Conservation (phyloP, 2,329 filamentous ascomycete species). For the Aspergillus ochraceus region DNA sequence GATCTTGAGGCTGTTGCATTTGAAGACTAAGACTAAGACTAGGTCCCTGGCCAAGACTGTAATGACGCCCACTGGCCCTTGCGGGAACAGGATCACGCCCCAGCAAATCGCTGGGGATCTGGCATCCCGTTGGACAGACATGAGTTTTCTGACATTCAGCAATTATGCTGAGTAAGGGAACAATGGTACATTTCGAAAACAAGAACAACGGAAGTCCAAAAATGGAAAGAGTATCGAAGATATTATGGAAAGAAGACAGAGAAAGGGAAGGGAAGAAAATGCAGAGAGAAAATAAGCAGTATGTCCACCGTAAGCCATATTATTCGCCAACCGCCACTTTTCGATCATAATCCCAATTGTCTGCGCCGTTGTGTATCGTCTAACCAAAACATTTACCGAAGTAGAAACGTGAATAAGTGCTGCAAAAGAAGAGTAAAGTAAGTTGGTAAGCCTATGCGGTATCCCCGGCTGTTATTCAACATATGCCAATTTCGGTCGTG, state of each 20-base stretch:
- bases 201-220: not conserved
- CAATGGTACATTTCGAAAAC: conserved; percentile 5
- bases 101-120: conserved; percentile 4
- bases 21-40: not conserved
- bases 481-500: not conserved
- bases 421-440: not conserved
- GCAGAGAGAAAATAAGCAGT: conserved; percentile 8
- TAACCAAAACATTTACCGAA: conserved; percentile 31
- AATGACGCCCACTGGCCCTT: not conserved
- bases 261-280: not conserved
- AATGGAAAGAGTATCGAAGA: not conserved
- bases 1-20: not conserved
- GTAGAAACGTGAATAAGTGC: conserved; percentile 16
- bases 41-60: not conserved
- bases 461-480: not conserved
- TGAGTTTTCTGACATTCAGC: conserved; percentile 9
- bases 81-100: not conserved
- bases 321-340: conserved; percentile 28
- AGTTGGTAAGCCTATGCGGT: not conserved
- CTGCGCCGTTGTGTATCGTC: conserved; percentile 33
- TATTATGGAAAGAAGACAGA: conserved; percentile 1
- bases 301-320: conserved; percentile 22
- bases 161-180: conserved; percentile 3
- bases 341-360: conserved; percentile 24
- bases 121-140: not conserved